Evolutionary conservation across 495 filamentous ascomycete species (phyloP).

Genomic region (Neurospora terricola): DNA sequence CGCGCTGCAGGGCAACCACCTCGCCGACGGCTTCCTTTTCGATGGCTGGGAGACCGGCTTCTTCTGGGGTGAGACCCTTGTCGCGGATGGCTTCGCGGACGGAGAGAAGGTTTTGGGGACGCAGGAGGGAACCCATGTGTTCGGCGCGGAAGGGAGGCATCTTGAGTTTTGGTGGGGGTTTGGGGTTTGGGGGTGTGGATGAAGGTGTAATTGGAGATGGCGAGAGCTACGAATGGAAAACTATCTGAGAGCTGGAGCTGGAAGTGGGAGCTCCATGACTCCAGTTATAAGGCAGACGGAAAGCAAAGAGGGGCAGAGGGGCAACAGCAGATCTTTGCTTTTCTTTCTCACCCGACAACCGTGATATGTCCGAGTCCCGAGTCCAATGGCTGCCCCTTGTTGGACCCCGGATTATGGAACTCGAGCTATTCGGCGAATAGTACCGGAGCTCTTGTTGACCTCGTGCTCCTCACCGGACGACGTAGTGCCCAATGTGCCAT

Average conservation of each 20-base stretch:
- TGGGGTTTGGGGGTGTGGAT: neutral
- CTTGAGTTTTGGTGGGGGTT: slow-evolving; percentile 18
- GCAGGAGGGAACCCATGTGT: slow-evolving; percentile 73
- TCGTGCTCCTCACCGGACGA: neutral
- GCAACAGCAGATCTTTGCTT: neutral
- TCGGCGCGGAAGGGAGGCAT: slow-evolving; percentile 73
- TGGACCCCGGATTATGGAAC: neutral
- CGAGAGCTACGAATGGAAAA: neutral
- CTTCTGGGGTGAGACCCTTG: slow-evolving; percentile 46
- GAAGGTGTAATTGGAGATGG: neutral
- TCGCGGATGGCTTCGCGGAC: slow-evolving; percentile 49
- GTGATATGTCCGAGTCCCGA: neutral
- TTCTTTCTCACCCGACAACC: neutral
- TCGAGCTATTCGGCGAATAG: neutral
- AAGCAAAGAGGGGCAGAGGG: neutral
- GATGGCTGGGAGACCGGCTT: slow-evolving; percentile 38
- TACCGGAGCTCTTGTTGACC: neutral
- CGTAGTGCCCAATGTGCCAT: neutral
- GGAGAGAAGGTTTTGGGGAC: slow-evolving; percentile 56
- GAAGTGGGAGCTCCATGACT: neutral
- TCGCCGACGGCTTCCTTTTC: slow-evolving; percentile 56
- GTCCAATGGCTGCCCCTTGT: neutral
- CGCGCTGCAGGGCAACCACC: no score
- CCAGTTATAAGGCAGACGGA: neutral
- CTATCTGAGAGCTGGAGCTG: neutral